Evolutionary conservation across 768 basidiomycete species (phyloP).

Genomic region (Pisolithus orientalis): DNA sequence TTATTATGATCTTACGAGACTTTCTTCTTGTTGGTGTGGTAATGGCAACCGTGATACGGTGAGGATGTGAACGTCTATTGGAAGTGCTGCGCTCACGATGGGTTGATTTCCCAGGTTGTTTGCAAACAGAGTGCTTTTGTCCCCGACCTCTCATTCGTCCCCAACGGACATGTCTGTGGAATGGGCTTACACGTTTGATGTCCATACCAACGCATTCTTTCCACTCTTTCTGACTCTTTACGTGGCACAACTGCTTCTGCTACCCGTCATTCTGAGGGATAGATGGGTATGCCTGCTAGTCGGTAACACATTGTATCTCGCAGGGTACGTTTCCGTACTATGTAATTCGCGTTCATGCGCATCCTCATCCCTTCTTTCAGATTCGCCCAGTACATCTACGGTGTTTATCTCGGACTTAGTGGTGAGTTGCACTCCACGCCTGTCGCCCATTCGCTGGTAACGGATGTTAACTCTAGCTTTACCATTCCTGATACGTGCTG

Average conservation of each 20-base stretch:
- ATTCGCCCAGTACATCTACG: conserved; percentile 87
- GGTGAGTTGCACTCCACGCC: conserved; percentile 38
- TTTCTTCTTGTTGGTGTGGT: conserved; percentile 76
- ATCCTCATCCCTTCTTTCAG: conserved; percentile 29
- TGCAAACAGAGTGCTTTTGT: conserved; percentile 64
- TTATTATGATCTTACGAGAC: conserved; percentile 85
- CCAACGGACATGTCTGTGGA: conserved; percentile 70
- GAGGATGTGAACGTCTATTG: conserved; percentile 10
- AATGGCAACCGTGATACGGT: conserved; percentile 76
- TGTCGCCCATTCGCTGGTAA: not conserved
- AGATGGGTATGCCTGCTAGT: conserved; percentile 94
- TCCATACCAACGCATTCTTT: conserved; percentile 96
- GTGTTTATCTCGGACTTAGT: conserved; percentile 81
- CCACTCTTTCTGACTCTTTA: conserved; percentile 89
- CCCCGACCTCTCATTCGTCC: conserved; percentile 66
- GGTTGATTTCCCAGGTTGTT: conserved; percentile 42
- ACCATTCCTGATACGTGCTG: conserved; percentile 89
- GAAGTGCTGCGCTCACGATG: conserved; percentile 9
- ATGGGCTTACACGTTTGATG: conserved; percentile 95
- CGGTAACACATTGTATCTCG: conserved; percentile 75
- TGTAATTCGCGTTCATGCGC: not conserved
- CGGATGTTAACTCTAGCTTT: conserved; percentile 48
- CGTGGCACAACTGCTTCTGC: conserved; percentile 79
- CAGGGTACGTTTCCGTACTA: conserved; percentile 46
- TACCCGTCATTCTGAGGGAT: conserved; percentile 73